A percentile compares a stretch with the other conserved stretches of the same genome.
Conservation (phyloP, 2,329 filamentous ascomycete species). For the Aspergillus bombycis region DNA sequence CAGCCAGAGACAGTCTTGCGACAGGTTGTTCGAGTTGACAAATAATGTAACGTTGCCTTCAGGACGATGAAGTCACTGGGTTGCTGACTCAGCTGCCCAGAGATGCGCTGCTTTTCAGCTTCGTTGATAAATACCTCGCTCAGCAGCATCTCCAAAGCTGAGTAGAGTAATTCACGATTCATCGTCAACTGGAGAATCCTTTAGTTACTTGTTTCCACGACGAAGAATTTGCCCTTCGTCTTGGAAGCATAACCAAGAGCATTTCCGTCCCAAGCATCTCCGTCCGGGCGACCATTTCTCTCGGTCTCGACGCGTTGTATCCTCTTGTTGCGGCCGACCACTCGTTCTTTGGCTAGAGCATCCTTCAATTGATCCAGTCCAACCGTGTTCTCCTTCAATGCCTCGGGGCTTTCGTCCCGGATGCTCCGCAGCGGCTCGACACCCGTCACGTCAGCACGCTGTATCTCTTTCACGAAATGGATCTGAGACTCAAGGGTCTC, state of each 20-base stretch:
- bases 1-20: neutral
- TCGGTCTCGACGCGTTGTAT: constrained; percentile 47
- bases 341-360: constrained; percentile 44
- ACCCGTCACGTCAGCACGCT: constrained; percentile 72
- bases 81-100: constrained; percentile 27
- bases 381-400: constrained; percentile 43
- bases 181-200: constrained; percentile 6
- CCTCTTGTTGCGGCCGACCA: constrained; percentile 47
- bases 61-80: constrained; percentile 20
- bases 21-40: constrained; percentile 1
- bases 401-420: constrained; percentile 66
- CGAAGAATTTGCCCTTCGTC: constrained; percentile 73
- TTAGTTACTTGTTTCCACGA: constrained; percentile 60
- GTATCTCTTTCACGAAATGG: constrained; percentile 86
- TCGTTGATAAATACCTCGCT: neutral
- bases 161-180: constrained; percentile 1
- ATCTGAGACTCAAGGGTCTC: constrained; percentile 78
- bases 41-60: constrained; percentile 13
- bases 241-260: constrained; percentile 67
- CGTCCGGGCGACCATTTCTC: constrained; percentile 41
- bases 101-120: neutral
- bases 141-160: neutral
- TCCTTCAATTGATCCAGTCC: constrained; percentile 40
- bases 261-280: constrained; percentile 68
- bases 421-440: constrained; percentile 77